phyloP scores from a whole-genome alignment of 1,284 basidiomycete species.

The Clitocybe nebularis region DNA sequence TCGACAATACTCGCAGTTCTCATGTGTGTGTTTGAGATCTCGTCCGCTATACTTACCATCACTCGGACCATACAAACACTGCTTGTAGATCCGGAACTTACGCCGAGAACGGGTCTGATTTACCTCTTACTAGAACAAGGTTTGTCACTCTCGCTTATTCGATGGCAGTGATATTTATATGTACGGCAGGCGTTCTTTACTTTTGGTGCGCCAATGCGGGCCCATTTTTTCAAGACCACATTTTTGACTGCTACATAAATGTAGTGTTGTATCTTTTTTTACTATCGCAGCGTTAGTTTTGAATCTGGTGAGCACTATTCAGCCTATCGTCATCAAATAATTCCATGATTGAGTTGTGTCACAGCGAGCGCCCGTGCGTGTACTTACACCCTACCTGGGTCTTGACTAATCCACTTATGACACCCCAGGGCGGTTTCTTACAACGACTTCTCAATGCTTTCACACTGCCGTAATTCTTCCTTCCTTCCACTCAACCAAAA shows the following conservation, averaged over 20 bases:
- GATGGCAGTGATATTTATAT: too few species aligned
- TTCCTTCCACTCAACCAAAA: background rate
- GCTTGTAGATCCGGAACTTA: slow-evolving; percentile 4
- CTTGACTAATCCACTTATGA: background rate
- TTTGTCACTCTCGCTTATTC: too few species aligned
- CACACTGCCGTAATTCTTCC: background rate
- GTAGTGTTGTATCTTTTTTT: background rate
- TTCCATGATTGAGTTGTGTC: background rate
- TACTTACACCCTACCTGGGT: background rate
- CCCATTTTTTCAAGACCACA: background rate
- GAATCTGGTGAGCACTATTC: background rate
- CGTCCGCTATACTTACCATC: slow-evolving; percentile 10
- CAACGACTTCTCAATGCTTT: background rate
- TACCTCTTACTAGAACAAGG: slow-evolving; percentile 16
- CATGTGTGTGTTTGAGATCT: slow-evolving; percentile 15
- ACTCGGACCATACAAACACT: slow-evolving; percentile 13
- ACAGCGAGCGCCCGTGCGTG: background rate
- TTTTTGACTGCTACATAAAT: background rate
- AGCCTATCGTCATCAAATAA: background rate
- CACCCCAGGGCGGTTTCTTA: background rate
- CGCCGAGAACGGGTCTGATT: slow-evolving; percentile 7
- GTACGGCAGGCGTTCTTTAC: too few species aligned
- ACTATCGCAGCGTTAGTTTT: background rate
- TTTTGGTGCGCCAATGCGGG: background rate
- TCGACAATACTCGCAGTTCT: slow-evolving; percentile 6